These are phyloP conservation scores for Kickxella alabastrina DNA, from an alignment of 192 early-diverging fungal genomes.

Conservation along the genomic window DNA sequence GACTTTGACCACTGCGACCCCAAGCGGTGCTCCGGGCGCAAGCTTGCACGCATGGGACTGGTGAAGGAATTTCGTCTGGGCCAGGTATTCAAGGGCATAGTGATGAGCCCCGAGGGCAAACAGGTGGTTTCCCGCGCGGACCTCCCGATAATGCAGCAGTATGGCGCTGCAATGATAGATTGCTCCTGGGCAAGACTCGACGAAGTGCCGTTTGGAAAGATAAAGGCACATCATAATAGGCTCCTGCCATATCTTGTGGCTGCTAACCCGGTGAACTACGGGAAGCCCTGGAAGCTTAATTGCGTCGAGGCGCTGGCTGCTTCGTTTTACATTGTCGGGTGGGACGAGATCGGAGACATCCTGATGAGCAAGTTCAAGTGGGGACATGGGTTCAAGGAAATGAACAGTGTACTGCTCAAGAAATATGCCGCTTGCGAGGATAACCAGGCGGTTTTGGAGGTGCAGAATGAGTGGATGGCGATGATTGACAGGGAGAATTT, in stretches of 20 bases:
- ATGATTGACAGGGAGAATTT: slow-evolving; percentile 66
- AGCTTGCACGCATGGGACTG: slow-evolving; percentile 76
- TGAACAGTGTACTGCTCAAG: slow-evolving; percentile 80
- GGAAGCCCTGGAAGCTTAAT: slow-evolving; percentile 92
- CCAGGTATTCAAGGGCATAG: slow-evolving; percentile 86
- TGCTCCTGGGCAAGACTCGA: slow-evolving; percentile 95
- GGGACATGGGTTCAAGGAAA: slow-evolving; percentile 88
- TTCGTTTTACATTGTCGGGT: slow-evolving; percentile 82
- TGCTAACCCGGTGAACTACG: slow-evolving; percentile 97
- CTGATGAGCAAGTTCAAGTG: slow-evolving; percentile 88
- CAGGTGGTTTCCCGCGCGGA: slow-evolving; percentile 88
- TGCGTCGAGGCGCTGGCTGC: slow-evolving; percentile 98
- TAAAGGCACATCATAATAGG: slow-evolving; percentile 79
- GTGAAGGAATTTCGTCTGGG: slow-evolving; percentile 77
- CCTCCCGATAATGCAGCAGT: slow-evolving; percentile 63
- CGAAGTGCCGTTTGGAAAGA: slow-evolving; percentile 91
- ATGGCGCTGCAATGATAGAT: slow-evolving; percentile 91
- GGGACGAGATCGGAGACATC: slow-evolving; percentile 66
- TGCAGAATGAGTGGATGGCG: slow-evolving; percentile 78
- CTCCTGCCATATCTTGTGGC: slow-evolving; percentile 94
- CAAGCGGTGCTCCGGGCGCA: slow-evolving; percentile 92
- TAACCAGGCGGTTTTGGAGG: slow-evolving; percentile 65
- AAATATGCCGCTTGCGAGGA: slow-evolving; percentile 74
- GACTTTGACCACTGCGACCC: slow-evolving; percentile 99
- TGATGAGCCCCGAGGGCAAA: slow-evolving; percentile 80